These are phyloP conservation scores for Eucalyptus regnans DNA, from an alignment of 345 rosid species.

Conservation along the genomic window DNA sequence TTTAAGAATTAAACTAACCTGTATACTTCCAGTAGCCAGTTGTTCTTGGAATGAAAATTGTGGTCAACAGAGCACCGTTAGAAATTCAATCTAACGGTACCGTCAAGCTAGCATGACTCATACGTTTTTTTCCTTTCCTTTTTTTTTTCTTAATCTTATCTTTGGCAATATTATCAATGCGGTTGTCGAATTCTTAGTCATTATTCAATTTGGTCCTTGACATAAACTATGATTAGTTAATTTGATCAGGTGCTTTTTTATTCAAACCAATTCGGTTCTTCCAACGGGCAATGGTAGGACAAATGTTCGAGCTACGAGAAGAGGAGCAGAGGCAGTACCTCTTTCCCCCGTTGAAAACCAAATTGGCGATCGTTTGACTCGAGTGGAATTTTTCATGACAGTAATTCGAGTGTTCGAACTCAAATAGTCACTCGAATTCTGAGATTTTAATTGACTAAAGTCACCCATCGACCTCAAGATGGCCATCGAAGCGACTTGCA, in stretches of 20 bases:
- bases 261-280: background rate
- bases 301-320: background rate
- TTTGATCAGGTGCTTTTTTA: background rate
- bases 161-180: no score
- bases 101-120: no score
- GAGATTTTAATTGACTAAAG: background rate
- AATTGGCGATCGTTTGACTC: background rate
- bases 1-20: no score
- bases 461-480: background rate
- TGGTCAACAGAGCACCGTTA: no score
- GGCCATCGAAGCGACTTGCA: background rate
- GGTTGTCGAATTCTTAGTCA: background rate
- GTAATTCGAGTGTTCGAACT: rapidly evolving
- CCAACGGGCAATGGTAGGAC: background rate
- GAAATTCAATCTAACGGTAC: no score
- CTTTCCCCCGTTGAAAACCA: background rate
- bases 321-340: background rate
- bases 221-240: background rate
- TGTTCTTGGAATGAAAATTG: no score
- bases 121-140: no score
- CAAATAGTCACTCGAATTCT: background rate
- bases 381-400: background rate
- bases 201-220: background rate
- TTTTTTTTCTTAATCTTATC: no score
- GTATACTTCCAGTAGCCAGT: no score